phyloP scores from a whole-genome alignment of 805 yeast species.

The Huiozyma naganishii region DNA sequence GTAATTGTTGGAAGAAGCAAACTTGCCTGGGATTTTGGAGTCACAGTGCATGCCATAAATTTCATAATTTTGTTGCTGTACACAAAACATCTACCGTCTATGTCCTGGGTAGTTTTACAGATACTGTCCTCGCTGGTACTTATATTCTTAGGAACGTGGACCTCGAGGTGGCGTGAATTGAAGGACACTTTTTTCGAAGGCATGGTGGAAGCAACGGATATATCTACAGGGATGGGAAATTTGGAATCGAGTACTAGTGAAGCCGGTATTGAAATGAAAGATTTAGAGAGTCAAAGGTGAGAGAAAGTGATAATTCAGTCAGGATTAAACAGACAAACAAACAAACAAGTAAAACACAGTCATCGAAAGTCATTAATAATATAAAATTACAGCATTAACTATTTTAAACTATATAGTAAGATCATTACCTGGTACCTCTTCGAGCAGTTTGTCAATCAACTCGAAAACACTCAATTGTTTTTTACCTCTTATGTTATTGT shows the following conservation, averaged over 20 bases:
- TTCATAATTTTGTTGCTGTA: slow-evolving; percentile 57
- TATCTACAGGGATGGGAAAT: background rate
- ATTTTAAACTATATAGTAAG: background rate
- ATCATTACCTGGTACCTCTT: background rate
- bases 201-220: slow-evolving; percentile 37
- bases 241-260: background rate
- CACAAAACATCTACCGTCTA: slow-evolving; percentile 57
- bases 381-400: too few relatives aligned
- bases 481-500: slow-evolving; percentile 7
- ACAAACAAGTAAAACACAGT: background rate
- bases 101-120: slow-evolving; percentile 83
- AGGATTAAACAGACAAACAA: background rate
- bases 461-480: slow-evolving; percentile 14
- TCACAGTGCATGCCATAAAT: slow-evolving; percentile 83
- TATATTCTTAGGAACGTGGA: slow-evolving; percentile 78
- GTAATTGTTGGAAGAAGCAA: slow-evolving; percentile 86
- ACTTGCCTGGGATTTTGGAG: slow-evolving; percentile 90
- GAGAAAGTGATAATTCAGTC: background rate
- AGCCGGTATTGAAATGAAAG: slow-evolving; percentile 8
- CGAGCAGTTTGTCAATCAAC: slow-evolving; percentile 18
- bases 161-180: slow-evolving; percentile 84
- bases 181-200: slow-evolving; percentile 86
- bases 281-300: slow-evolving; percentile 9
- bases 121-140: slow-evolving; percentile 52
- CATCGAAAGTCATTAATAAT: too few relatives aligned